A percentile compares a stretch with the other conserved stretches of the same genome.
These are phyloP conservation scores for Russula olivacea DNA, from an alignment of 768 basidiomycete genomes.

Conservation along the genomic window DNA sequence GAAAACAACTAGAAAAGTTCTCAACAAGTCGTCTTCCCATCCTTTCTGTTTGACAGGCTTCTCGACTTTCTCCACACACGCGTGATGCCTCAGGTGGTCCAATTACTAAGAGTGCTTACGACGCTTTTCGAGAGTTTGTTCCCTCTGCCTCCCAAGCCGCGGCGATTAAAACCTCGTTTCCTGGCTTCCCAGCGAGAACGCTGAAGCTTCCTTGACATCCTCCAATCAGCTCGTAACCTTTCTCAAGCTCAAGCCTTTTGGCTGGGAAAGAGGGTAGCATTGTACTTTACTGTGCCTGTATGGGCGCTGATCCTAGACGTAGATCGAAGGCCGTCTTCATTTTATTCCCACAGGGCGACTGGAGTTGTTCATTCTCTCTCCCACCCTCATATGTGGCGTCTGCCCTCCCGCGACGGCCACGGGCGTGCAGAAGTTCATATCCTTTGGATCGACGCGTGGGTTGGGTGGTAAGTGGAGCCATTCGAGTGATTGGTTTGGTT, in stretches of 20 bases:
- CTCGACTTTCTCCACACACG: background rate
- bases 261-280: background rate
- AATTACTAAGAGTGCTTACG: background rate
- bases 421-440: background rate
- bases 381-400: conserved; percentile 4
- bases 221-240: conserved; percentile 8
- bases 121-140: background rate
- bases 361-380: background rate
- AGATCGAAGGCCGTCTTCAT: background rate
- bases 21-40: background rate
- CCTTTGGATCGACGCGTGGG: background rate
- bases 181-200: conserved; percentile 15
- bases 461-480: background rate
- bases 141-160: background rate
- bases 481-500: background rate
- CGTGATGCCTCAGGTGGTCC: background rate
- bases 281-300: background rate
- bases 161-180: conserved; percentile 17
- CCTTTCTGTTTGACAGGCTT: background rate
- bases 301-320: background rate
- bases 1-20: no score
- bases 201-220: conserved; percentile 10
- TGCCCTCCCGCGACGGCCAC: background rate
- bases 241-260: background rate
- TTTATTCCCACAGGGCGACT: background rate